Conservation (phyloP, 2,329 filamentous ascomycete genomes). For the Aspergillus oerlinghausenensis region DNA sequence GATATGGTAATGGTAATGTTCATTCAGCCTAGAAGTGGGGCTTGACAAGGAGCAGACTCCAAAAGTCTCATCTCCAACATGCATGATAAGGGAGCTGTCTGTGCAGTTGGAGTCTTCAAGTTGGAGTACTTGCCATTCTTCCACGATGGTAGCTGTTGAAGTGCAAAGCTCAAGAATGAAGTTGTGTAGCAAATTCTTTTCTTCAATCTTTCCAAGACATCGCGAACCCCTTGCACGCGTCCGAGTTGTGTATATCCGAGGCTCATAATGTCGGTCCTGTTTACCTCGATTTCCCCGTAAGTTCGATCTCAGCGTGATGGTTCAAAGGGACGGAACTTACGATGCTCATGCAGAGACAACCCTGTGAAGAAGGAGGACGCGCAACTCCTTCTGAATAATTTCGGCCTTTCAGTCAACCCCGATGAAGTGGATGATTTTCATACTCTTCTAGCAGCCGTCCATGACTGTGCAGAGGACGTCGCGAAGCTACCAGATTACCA, state of each 20-base stretch:
- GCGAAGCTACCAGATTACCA: conserved; percentile 46
- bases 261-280: conserved; percentile 23
- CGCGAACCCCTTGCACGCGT: too few species aligned
- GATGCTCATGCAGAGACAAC: conserved; percentile 24
- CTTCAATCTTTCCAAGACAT: neutral
- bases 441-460: conserved; percentile 47
- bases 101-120: conserved; percentile 7
- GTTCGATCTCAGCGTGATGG: neutral
- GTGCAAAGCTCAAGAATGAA: neutral
- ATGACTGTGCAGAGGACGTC: conserved; percentile 48
- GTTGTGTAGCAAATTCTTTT: neutral
- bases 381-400: conserved; percentile 29
- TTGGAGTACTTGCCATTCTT: neutral
- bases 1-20: neutral
- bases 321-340: neutral
- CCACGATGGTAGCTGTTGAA: neutral
- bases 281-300: conserved; percentile 26
- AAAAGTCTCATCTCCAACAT: neutral
- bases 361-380: conserved; percentile 41
- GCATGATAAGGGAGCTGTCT: neutral
- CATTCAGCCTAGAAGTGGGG: neutral
- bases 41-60: neutral
- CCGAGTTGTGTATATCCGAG: neutral
- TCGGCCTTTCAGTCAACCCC: conserved; percentile 36
- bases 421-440: conserved; percentile 44